Base-by-base conservation (phyloP, 129 eudicot genomes). In the Kitagawia praeruptora region DNA sequence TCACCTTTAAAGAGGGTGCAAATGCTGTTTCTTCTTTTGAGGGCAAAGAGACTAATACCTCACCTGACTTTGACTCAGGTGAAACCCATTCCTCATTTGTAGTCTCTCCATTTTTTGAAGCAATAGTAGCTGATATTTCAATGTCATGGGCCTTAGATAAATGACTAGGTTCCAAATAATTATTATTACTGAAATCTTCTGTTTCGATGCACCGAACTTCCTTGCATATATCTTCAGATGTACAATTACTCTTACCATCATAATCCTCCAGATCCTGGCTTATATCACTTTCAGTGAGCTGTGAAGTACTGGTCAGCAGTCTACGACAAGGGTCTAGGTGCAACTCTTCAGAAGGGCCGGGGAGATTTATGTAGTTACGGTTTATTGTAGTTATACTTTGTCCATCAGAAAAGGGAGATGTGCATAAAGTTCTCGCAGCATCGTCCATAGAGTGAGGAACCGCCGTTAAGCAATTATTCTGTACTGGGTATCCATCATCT, bases 131-230 rank as follows among this genome's bases (percentile, higher is more conserved):
- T 74, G 89, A 80, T 56, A 81, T 81, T 79, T 45, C 77, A 75
- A 12, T 61, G 48, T 76, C 80, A 49, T 80, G 67, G 78, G 85
- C 85, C 39, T 85, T 84, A 66, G 85, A 85, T n/a, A 45, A 69
- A 77, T 51, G 72, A 80, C 74, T 80, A 4, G 89, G 76, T 77
- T 84, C 84, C n/a, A 56, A 25, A 74, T 74, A 64, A 61, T 39
- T 71, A 51, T 72, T 75, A 28, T 66, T 75, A 13, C 64, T 72
- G 63, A 80, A 85, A 12, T 85, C 85, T 64, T 81, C 80, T 49
- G 83, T 75, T 85, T 92, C 97, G 8, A 95, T 85, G 86, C 98
- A 95, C 63, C 87, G 85, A 81, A 92, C 98, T 47, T 87, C 98
- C 85, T 85, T 90, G 84, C 97, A 92, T 78, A 86, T 70, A 67